Evolutionary conservation across 164 flowering plant species (phyloP).

Genomic region (Nymphaea colorata): DNA sequence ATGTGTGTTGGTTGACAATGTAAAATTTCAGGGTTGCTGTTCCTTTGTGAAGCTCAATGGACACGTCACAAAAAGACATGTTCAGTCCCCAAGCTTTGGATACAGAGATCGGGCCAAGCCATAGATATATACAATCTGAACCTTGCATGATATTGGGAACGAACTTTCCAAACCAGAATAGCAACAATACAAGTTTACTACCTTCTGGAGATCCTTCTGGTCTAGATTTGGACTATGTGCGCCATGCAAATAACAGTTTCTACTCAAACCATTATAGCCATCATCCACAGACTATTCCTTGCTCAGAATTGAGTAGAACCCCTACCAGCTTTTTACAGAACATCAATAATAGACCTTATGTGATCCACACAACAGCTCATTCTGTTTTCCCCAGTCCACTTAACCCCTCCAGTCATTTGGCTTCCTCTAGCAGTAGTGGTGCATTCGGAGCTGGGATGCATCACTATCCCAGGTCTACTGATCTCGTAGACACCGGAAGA

Average conservation of each 20-base stretch:
- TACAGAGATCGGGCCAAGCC: constrained; percentile 33
- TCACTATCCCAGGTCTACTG: constrained; percentile 36
- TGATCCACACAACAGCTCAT: constrained; percentile 30
- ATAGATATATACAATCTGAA: constrained; percentile 34
- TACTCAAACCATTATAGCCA: constrained; percentile 44
- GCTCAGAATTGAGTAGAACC: constrained; percentile 25
- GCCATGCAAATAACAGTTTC: constrained; percentile 24
- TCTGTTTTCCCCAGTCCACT: constrained; percentile 24
- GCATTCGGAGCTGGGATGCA: constrained; percentile 25
- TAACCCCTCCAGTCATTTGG: constrained; percentile 30
- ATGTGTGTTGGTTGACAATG: background rate
- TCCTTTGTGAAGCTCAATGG: background rate
- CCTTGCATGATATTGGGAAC: constrained; percentile 34
- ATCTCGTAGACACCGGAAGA: constrained; percentile 37
- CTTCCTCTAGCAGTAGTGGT: constrained; percentile 37
- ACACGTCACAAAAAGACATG: constrained; percentile 57
- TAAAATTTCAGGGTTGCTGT: background rate
- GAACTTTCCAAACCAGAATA: constrained; percentile 31
- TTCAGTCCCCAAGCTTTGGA: constrained; percentile 36
- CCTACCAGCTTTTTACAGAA: constrained; percentile 19
- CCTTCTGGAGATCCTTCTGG: constrained; percentile 30
- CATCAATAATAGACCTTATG: constrained; percentile 29
- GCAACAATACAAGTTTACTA: constrained; percentile 22
- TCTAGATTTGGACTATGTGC: constrained; percentile 26
- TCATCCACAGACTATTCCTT: constrained; percentile 34